Conservation (phyloP, 2,329 filamentous ascomycete species). For the Fusarium fracticaudum region DNA sequence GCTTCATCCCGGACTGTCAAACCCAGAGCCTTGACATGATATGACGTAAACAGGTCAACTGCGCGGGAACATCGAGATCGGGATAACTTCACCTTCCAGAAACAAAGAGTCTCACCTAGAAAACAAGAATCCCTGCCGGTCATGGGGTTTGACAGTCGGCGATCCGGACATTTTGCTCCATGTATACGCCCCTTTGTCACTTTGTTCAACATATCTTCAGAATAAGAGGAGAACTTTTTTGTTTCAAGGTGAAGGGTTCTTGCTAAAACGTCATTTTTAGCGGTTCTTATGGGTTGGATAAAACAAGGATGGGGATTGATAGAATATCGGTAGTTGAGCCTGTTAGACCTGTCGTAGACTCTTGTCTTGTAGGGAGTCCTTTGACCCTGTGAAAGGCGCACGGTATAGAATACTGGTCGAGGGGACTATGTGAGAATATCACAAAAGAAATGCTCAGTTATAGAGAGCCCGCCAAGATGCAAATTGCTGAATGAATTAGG, state of each 20-base stretch:
- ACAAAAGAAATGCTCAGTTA: not conserved
- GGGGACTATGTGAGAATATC: not conserved
- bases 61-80: conserved; percentile 24
- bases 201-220: not conserved
- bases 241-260: not conserved
- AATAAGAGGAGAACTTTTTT: not conserved
- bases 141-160: not conserved
- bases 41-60: conserved; percentile 27
- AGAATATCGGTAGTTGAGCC: not conserved
- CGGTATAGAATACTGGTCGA: not conserved
- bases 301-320: conserved; percentile 1
- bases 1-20: conserved; percentile 5
- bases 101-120: not conserved
- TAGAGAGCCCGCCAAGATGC: not conserved
- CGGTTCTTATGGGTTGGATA: not conserved
- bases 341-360: not conserved
- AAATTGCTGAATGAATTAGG: not conserved
- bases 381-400: conserved; percentile 16
- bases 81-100: conserved; percentile 12
- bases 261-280: conserved; percentile 24
- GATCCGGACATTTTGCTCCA: conserved; percentile 30
- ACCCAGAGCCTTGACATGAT: conserved; percentile 10
- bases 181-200: not conserved
- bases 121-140: conserved; percentile 1
- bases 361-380: not conserved